phyloP scores from a whole-genome alignment of 345 rosid genomes.

The Camelina neglecta region DNA sequence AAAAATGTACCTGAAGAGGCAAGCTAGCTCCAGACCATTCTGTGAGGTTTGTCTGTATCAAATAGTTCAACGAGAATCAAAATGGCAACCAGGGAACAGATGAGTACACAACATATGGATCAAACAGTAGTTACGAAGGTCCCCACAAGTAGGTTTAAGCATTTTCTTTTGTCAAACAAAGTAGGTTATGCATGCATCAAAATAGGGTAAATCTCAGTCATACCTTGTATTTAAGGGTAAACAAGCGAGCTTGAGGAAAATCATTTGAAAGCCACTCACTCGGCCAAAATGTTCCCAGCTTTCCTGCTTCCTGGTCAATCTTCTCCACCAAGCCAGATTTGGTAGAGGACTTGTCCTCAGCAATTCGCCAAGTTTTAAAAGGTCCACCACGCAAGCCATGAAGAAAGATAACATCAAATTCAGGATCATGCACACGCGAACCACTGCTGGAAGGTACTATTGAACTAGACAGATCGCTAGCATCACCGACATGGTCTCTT shows the following conservation, averaged over 20 bases:
- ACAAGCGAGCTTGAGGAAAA: slow-evolving; percentile 85
- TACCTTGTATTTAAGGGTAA: slow-evolving; percentile 94
- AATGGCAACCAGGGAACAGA: slow-evolving; percentile 16
- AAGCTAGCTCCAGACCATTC: slow-evolving; percentile 96
- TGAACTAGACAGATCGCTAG: slow-evolving; percentile 43
- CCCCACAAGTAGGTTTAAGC: slow-evolving; percentile 12
- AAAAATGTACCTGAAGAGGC: slow-evolving; percentile 83
- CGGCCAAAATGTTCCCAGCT: slow-evolving; percentile 96
- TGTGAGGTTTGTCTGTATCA: slow-evolving; percentile 87
- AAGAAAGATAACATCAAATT: slow-evolving; percentile 84
- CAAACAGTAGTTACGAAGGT: slow-evolving; percentile 8
- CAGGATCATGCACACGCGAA: slow-evolving; percentile 55
- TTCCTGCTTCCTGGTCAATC: slow-evolving; percentile 99
- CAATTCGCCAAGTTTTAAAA: slow-evolving; percentile 89
- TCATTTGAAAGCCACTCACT: slow-evolving; percentile 94
- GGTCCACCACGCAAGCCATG: slow-evolving; percentile 98
- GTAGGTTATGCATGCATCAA: slow-evolving; percentile 22
- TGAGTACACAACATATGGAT: slow-evolving; percentile 13
- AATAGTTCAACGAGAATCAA: slow-evolving; percentile 31
- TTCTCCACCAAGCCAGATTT: slow-evolving; percentile 96
- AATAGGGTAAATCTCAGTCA: slow-evolving; percentile 38
- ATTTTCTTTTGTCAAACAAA: neutral
- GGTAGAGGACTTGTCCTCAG: slow-evolving; percentile 85
- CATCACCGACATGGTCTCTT: slow-evolving; percentile 43
- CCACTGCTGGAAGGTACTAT: slow-evolving; percentile 42